These are phyloP conservation scores for Sphagnum magellanicum DNA, from an alignment of 228 moss, liverwort and hornwort genomes.

Conservation along the genomic window DNA sequence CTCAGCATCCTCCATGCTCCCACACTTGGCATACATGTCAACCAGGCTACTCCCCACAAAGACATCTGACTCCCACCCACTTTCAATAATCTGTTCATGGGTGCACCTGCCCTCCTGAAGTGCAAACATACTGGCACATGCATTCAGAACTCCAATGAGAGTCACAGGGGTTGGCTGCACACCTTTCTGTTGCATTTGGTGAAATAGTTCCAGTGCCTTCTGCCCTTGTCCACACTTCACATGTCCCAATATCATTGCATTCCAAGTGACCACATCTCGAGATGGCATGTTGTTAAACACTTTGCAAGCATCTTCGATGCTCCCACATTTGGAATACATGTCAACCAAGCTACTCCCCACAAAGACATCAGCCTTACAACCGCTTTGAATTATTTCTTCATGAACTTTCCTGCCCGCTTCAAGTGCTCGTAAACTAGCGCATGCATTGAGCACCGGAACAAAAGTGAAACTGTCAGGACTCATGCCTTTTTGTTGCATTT, in stretches of 20 bases:
- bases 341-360: not conserved
- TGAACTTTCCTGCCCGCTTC: not conserved
- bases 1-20: constrained; percentile 14
- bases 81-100: not conserved
- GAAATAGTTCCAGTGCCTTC: not conserved
- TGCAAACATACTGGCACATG: not conserved
- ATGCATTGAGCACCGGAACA: not conserved
- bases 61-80: not conserved
- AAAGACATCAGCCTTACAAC: not conserved
- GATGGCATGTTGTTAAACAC: not conserved
- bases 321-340: not conserved
- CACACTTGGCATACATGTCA: constrained; percentile 23
- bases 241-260: not conserved
- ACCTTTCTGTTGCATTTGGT: not conserved
- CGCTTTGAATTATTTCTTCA: not conserved
- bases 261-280: not conserved
- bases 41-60: constrained; percentile 24
- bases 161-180: not conserved
- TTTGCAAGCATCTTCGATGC: not conserved
- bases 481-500: not conserved
- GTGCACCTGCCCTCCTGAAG: not conserved
- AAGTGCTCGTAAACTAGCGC: not conserved
- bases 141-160: not conserved
- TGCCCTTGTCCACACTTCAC: not conserved
- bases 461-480: not conserved